phyloP scores from a whole-genome alignment of 169 alveolate species.

The Eimeria acervulina region DNA sequence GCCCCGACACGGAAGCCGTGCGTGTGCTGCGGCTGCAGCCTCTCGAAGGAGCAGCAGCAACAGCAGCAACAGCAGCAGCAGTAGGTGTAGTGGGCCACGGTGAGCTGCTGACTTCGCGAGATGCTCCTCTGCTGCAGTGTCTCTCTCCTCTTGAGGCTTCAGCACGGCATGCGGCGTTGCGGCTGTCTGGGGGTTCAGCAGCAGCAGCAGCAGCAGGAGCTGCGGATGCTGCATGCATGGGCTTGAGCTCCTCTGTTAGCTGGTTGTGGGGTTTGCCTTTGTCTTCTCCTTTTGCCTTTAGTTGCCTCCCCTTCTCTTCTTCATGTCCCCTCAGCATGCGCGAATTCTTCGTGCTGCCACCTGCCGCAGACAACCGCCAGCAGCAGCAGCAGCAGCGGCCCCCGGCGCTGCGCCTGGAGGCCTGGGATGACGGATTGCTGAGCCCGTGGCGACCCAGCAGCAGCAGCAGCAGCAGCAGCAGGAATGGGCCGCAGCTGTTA shows the following conservation, averaged over 20 bases:
- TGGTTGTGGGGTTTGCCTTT: neutral
- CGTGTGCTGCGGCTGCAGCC: neutral
- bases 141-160: conserved; percentile 20
- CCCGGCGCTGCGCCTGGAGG: conserved; percentile 40
- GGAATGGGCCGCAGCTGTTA: conserved; percentile 26
- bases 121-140: conserved; percentile 13
- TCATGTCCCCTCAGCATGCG: conserved; percentile 33
- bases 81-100: neutral
- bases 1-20: conserved; percentile 55
- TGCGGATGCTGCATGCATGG: conserved; percentile 52
- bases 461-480: conserved; percentile 54
- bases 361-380: neutral
- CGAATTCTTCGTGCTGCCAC: conserved; percentile 18
- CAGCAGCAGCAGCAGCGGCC: conserved; percentile 71
- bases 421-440: conserved; percentile 20
- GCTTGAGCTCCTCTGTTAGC: neutral
- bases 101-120: conserved; percentile 9
- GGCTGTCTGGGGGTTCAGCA: neutral
- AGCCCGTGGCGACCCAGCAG: conserved; percentile 46
- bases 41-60: neutral
- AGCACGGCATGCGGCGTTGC: neutral
- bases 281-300: neutral
- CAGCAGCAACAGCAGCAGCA: neutral
- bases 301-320: neutral
- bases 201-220: conserved; percentile 33